Evolutionary conservation across 2,329 filamentous ascomycete genomes (phyloP), one percentile per base, ranked within the genome.

Genomic region (Massarina eburnea): DNA sequence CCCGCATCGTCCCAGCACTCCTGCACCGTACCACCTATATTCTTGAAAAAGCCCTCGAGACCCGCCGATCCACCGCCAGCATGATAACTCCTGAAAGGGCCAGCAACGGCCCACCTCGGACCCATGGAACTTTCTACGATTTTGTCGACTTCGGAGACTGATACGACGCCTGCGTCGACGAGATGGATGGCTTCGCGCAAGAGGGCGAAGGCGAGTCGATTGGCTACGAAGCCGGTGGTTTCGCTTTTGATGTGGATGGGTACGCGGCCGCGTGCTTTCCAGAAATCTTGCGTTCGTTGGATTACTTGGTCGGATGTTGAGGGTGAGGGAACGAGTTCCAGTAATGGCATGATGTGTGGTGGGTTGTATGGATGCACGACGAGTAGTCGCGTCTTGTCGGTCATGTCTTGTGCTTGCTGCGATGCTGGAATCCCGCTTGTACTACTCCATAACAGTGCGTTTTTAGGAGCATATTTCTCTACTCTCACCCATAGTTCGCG

Each of bases 351-450:
- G 42, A 84, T 73, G 51, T 83, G 80, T 1, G 81, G 81, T 18
- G 81, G 82, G 43, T 84, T 84, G 61, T 80, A 84, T 0, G 81
- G 81, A 58, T 84, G 82, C 3, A 81, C 79, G 1, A 83, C 76
- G 0, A 83, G 50, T 2, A 84, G 58, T 2, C 80, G 66, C n/a
- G 59, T 45, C 22, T 62, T 54, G 8, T 77, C 70, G 18, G 64
- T 54, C 73, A 79, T 76, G 3, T 68, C 51, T 14, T 49, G 46
- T 8, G 63, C 64, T 51, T 83, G 80, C 19, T 64, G 65, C 0
- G 76, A 80, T 0, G 80, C 78, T 0, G 78, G 73, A 21, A 84
- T 83, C 0, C 81, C 81, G 1, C 75, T 79, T 0, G 81, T 83
- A 43, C 75, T 79, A 29, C 75, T 80, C 80, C 80, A 84, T 39